Percentiles rank a stretch among this genome's conserved stretches.
Evolutionary conservation across 2,329 filamentous ascomycete species (phyloP).

Genomic region (Fusarium sp.): DNA sequence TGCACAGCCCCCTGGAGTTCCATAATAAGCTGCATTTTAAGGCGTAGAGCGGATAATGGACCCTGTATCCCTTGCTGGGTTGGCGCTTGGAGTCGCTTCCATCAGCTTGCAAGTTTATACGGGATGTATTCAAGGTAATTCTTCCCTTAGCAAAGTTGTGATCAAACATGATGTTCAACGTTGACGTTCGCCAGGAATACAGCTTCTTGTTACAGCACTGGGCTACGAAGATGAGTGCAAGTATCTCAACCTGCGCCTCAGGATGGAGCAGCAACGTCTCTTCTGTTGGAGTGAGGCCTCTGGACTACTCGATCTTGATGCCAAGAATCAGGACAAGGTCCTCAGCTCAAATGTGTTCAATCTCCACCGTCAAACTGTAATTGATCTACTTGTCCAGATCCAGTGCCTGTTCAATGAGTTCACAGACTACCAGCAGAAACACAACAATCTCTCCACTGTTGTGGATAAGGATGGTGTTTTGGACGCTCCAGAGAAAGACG

Average conservation of each 20-base stretch:
- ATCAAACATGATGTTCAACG: neutral
- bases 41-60: conserved; percentile 54
- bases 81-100: conserved; percentile 62
- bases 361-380: conserved; percentile 64
- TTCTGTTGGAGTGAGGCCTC: conserved; percentile 67
- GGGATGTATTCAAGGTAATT: conserved; percentile 61
- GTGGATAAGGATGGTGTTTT: conserved; percentile 56
- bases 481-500: conserved; percentile 60
- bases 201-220: conserved; percentile 64
- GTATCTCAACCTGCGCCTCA: conserved; percentile 64
- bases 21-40: conserved; percentile 16
- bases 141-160: conserved; percentile 2
- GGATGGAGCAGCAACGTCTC: conserved; percentile 66
- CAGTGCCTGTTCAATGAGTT: conserved; percentile 65
- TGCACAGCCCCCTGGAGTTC: conserved; percentile 18
- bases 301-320: conserved; percentile 62
- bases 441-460: conserved; percentile 56
- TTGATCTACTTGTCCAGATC: conserved; percentile 64
- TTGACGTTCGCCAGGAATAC: conserved; percentile 56
- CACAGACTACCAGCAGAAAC: conserved; percentile 58
- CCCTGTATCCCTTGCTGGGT: conserved; percentile 60
- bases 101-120: conserved; percentile 64
- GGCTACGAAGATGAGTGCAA: conserved; percentile 64
- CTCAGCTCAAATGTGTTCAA: conserved; percentile 64
- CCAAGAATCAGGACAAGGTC: conserved; percentile 59